Base-by-base conservation (phyloP, 2,329 filamentous ascomycete species). In the Sarocladium oryzae region DNA sequence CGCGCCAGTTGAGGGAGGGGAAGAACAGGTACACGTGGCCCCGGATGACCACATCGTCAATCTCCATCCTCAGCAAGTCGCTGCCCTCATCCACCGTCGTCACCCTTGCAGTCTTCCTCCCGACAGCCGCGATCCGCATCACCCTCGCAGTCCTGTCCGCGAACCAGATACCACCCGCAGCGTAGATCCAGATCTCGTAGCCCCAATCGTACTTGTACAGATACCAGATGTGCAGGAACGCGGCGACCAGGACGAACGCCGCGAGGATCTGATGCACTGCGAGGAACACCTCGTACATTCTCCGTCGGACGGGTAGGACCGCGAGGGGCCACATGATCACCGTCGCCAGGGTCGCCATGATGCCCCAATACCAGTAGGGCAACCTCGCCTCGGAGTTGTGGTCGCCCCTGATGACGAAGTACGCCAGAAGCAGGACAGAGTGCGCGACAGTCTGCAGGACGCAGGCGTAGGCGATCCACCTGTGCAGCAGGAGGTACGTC, bases 381-480 rank as follows among this genome's bases (percentile, higher is more conserved):
- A 57, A 53, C 1, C 51, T 49, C 1, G 61, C 16, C 37, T 68
- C 63, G 4, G 54, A 51, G 13, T 51, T 48, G 16, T 66, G 62
- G n/a, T 56, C 50, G 10, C 59, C 59, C 15, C 56, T 56, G 0
- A 52, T 21, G 16, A 55, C 32, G 52, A 64, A 65, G 56, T 65
- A 60, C 3, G 33, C 56, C 32, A 63, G 51, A 2, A 68, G 59
- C 53, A 69, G 58, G 4, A 63, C 38, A 2, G 65, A 67, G 54
- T 70, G 68, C 2, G 69, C 18, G 1, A 90, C 84, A 7, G 88
- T 90, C 72, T 91, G 88, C 73, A 88, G 89, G 55, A 92, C 86
- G 62, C 87, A 87, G 35, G 83, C 84, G 74, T 82, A 92, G 0
- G 61, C 66, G 11, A 69, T 56, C 62, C 66, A 68, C 26, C 68